These are phyloP conservation scores for Diplodia intermedia DNA, from an alignment of 2,329 filamentous ascomycete genomes.

Conservation along the genomic window DNA sequence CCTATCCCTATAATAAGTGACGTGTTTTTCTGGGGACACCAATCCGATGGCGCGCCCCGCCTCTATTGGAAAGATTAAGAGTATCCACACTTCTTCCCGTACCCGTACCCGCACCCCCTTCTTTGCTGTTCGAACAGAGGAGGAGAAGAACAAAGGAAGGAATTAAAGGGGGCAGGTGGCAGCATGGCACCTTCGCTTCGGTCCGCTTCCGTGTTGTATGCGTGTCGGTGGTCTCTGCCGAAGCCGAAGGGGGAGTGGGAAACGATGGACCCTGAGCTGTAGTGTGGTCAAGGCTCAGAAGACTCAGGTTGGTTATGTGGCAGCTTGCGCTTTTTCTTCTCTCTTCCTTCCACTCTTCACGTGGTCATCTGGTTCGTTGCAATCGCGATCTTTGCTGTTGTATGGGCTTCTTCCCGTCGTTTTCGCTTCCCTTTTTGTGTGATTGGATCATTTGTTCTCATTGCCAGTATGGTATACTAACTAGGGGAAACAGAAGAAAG, in stretches of 20 bases:
- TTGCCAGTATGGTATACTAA: no score
- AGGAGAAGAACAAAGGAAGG: neutral
- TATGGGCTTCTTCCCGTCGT: no score
- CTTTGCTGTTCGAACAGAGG: neutral
- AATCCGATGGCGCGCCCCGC: neutral
- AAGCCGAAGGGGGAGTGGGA: neutral
- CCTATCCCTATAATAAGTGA: neutral
- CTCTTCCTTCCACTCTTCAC: neutral
- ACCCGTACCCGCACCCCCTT: neutral
- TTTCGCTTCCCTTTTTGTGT: no score
- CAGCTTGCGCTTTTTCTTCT: neutral
- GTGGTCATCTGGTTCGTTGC: neutral
- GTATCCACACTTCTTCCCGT: neutral
- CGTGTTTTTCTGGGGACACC: slow-evolving; percentile 1
- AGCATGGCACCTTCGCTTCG: neutral
- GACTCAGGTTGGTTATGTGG: neutral
- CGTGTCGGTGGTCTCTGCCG: neutral
- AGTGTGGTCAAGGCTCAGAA: neutral
- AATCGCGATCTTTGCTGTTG: no score
- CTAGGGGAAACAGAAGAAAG: no score
- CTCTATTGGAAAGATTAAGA: neutral
- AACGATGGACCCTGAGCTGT: neutral
- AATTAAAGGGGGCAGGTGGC: neutral
- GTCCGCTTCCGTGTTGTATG: neutral
- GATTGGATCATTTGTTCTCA: no score